Evolutionary conservation across 176 grass and related monocot species (phyloP).

Genomic region (Triticum monococcum): DNA sequence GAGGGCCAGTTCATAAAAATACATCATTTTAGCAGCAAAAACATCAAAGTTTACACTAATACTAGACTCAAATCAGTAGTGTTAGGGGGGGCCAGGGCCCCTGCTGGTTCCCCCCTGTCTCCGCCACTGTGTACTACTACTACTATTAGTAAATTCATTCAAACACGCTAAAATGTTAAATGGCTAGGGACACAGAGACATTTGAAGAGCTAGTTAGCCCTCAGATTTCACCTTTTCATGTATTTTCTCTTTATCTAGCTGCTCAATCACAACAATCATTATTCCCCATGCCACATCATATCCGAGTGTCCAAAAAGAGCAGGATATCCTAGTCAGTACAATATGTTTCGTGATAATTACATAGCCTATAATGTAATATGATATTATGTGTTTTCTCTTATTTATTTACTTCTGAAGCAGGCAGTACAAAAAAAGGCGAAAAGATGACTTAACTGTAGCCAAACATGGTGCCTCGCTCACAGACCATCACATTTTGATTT

Average conservation of each 20-base stretch:
- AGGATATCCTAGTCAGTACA: background rate
- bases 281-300: conserved; percentile 14
- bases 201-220: background rate
- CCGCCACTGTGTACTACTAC: background rate
- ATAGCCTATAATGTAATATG: background rate
- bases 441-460: conserved; percentile 83
- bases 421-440: conserved; percentile 19
- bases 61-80: too few relatives aligned
- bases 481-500: conserved; percentile 96
- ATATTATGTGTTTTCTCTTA: background rate
- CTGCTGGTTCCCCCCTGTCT: too few relatives aligned
- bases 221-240: background rate
- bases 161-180: background rate
- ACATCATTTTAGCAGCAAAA: too few relatives aligned
- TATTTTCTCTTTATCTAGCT: background rate
- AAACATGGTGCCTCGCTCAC: conserved; percentile 97
- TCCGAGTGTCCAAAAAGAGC: conserved; percentile 4
- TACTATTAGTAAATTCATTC: too few relatives aligned
- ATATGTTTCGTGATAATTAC: background rate
- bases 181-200: background rate
- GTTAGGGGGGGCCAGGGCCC: too few relatives aligned
- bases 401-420: background rate
- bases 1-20: too few relatives aligned
- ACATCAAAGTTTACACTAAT: too few relatives aligned
- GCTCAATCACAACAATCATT: background rate